Percentiles rank a stretch among this genome's conserved stretches.
phyloP scores from a whole-genome alignment of 257 asterid genomes.

The Ocimum tenuiflorum region DNA sequence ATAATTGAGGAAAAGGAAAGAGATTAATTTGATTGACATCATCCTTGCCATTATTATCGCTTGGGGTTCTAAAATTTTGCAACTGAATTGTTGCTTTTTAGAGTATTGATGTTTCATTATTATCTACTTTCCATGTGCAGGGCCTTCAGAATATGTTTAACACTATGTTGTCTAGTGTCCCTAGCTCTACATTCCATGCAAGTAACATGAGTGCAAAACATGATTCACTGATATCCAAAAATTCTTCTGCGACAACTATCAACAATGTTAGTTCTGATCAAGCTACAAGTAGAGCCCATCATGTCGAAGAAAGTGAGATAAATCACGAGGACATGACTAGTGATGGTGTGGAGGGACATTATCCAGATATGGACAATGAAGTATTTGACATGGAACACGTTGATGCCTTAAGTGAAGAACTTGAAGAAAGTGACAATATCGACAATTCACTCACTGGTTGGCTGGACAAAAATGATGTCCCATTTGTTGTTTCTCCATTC shows the following conservation, averaged over 20 bases:
- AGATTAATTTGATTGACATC: not conserved
- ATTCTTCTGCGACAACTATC: slow-evolving; percentile 76
- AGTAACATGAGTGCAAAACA: slow-evolving; percentile 52
- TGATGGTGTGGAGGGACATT: slow-evolving; percentile 27
- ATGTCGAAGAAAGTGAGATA: slow-evolving; percentile 56
- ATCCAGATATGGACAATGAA: slow-evolving; percentile 42
- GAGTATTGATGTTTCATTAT: not conserved
- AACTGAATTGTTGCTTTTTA: not conserved
- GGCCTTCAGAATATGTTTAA: slow-evolving; percentile 87
- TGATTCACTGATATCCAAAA: slow-evolving; percentile 48
- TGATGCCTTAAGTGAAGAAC: slow-evolving; percentile 40
- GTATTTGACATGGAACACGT: slow-evolving; percentile 52
- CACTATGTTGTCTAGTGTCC: slow-evolving; percentile 90
- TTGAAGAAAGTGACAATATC: slow-evolving; percentile 14
- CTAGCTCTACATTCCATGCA: slow-evolving; percentile 71
- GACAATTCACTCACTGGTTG: slow-evolving; percentile 26
- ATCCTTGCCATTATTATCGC: too few relatives aligned
- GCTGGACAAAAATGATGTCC: slow-evolving; percentile 24
- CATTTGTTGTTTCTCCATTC: slow-evolving; percentile 18
- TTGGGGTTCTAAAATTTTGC: not conserved
- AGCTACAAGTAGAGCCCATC: slow-evolving; percentile 49
- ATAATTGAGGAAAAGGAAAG: not conserved
- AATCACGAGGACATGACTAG: slow-evolving; percentile 52
- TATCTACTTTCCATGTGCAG: slow-evolving; percentile 33
- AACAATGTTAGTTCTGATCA: slow-evolving; percentile 78